A percentile compares a stretch with the other conserved stretches of the same genome.
These are phyloP conservation scores for Beauveria australis DNA, from an alignment of 2,329 filamentous ascomycete species.

Conservation along the genomic window DNA sequence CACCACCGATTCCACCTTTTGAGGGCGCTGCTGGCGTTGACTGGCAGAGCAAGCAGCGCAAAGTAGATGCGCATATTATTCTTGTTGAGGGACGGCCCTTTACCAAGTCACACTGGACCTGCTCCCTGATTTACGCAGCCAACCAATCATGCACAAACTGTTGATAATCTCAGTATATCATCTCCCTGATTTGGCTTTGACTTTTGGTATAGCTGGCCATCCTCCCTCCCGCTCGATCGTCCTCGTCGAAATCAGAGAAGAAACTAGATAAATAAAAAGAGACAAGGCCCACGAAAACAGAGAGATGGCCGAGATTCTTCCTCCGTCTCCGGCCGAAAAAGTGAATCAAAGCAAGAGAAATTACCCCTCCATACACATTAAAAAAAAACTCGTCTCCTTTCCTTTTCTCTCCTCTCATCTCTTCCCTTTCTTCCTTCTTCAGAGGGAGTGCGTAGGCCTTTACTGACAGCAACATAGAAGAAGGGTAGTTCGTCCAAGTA, in stretches of 20 bases:
- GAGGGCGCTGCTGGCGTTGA: no score
- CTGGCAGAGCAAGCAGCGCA: no score
- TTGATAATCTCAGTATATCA: conserved; percentile 31
- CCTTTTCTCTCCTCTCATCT: neutral
- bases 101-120: no score
- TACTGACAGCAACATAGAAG: neutral
- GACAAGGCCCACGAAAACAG: neutral
- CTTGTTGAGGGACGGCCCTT: no score
- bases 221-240: neutral
- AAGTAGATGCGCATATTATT: no score
- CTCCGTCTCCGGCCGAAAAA: neutral
- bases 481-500: conserved; percentile 6
- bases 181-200: conserved; percentile 23
- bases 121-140: neutral
- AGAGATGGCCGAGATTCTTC: neutral
- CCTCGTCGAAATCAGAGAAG: conserved; percentile 11
- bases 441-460: neutral
- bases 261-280: neutral
- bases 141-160: conserved; percentile 5
- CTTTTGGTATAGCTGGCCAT: conserved; percentile 24
- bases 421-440: neutral
- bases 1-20: no score
- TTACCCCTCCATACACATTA: neutral
- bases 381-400: neutral
- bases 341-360: neutral